A percentile compares a stretch with the other conserved stretches of the same genome.
Conservation (phyloP, 139 green algal genomes). For the Chlorella sp. region DNA sequence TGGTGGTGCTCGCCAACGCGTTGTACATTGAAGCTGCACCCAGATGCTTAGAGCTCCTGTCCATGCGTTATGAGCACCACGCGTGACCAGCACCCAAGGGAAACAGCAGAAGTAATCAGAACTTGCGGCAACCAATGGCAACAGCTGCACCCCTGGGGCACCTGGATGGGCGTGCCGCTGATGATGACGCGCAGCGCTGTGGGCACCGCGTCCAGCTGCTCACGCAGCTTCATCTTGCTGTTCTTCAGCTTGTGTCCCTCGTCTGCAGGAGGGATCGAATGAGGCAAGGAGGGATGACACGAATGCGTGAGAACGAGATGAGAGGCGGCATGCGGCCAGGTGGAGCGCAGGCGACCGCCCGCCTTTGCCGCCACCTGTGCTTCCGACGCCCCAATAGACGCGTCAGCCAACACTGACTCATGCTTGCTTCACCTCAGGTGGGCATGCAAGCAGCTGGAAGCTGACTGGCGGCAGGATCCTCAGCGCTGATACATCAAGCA, state of each 20-base stretch:
- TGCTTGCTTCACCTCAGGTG: background rate
- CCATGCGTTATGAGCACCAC: background rate
- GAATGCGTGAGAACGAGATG: background rate
- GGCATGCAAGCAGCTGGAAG: too few species aligned
- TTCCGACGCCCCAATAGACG: background rate
- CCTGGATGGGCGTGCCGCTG: constrained; percentile 88
- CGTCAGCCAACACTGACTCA: background rate
- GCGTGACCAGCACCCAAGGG: too few species aligned
- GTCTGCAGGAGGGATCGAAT: background rate
- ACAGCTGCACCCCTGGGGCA: background rate
- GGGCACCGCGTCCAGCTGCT: constrained; percentile 64
- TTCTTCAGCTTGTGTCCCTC: constrained; percentile 94
- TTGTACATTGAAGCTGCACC: too few species aligned
- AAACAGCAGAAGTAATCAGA: too few species aligned
- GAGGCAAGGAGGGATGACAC: too few species aligned
- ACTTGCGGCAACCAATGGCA: background rate
- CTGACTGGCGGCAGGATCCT: too few species aligned
- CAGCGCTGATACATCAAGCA: background rate
- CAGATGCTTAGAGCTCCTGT: background rate
- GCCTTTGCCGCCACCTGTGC: background rate
- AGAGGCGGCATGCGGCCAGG: too few species aligned
- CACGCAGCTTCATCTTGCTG: constrained; percentile 77
- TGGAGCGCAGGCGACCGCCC: too few species aligned
- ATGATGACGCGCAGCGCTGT: constrained; percentile 78
- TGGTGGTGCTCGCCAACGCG: too few species aligned